A percentile compares a stretch with the other conserved stretches of the same genome.
phyloP scores from a whole-genome alignment of 371 early-diverging fungal species.

The Batrachochytrium dendrobatidis region DNA sequence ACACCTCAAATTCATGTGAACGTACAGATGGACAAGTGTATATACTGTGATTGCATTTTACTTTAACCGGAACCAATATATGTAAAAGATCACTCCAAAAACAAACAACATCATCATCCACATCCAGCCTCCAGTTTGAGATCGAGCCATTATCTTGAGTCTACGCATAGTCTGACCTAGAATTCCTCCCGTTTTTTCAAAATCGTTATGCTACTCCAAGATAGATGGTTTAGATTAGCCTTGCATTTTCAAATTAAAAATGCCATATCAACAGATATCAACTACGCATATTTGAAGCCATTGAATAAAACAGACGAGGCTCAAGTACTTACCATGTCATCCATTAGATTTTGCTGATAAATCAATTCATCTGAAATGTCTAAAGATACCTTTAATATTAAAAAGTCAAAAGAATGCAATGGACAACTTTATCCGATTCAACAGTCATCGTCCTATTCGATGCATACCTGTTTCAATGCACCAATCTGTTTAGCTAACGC shows the following conservation, averaged over 20 bases:
- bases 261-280: not conserved
- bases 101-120: slow-evolving; percentile 45
- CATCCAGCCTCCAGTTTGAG: slow-evolving; percentile 48
- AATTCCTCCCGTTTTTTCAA: slow-evolving; percentile 41
- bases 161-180: slow-evolving; percentile 41
- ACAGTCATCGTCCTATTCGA: not conserved
- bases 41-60: not conserved
- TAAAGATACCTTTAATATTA: slow-evolving; percentile 23
- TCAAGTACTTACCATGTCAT: slow-evolving; percentile 21
- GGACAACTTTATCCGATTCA: not conserved
- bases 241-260: not conserved
- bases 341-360: slow-evolving; percentile 38
- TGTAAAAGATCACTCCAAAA: slow-evolving; percentile 33
- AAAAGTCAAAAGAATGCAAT: not conserved
- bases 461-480: not conserved
- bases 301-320: not conserved
- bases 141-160: slow-evolving; percentile 38
- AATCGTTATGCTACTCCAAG: slow-evolving; percentile 31
- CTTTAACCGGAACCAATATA: slow-evolving; percentile 29
- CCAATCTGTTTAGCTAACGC: not conserved
- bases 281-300: not conserved
- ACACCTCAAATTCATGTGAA: no score
- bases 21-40: no score
- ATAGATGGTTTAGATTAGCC: not conserved
- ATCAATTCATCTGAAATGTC: slow-evolving; percentile 48